Conservation (phyloP, 208 protist genomes). For the Wallacemonas sp. region DNA sequence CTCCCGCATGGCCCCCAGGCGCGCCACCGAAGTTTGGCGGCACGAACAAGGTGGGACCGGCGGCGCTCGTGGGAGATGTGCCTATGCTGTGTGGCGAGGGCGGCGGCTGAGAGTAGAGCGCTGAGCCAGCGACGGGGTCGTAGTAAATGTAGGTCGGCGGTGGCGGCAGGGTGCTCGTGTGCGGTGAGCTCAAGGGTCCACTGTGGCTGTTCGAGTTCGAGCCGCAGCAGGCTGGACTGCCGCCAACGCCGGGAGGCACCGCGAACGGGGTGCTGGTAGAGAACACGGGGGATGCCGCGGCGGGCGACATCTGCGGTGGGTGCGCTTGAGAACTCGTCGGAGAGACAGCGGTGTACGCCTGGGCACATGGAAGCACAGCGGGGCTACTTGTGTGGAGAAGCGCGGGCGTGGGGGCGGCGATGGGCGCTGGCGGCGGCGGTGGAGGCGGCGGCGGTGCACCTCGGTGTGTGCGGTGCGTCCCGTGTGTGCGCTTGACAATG, state of each 20-base stretch:
- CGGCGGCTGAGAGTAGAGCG: background rate
- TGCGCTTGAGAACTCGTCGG: slow-evolving; percentile 20
- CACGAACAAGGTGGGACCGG: background rate
- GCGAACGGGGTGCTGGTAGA: background rate
- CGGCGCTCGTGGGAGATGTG: slow-evolving; percentile 3
- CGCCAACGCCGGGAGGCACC: no score
- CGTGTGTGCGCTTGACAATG: slow-evolving; percentile 6
- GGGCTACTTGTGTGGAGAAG: background rate
- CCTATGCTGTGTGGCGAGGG: background rate
- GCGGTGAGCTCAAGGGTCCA: no score
- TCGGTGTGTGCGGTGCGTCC: background rate
- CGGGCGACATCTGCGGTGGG: background rate
- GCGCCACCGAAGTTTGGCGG: no score
- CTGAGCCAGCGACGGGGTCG: background rate
- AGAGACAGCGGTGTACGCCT: slow-evolving; percentile 39
- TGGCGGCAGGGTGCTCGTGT: background rate
- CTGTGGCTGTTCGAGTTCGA: no score
- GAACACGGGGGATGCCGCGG: background rate
- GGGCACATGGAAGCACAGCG: no score
- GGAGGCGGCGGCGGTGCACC: background rate
- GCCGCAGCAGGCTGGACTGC: no score
- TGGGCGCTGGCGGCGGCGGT: slow-evolving; percentile 8
- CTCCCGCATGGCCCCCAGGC: background rate
- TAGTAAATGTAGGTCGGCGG: background rate
- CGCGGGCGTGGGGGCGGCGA: slow-evolving; percentile 1